Conservation (phyloP, 352 stramenopile genomes). For the Pythium insidiosum region DNA sequence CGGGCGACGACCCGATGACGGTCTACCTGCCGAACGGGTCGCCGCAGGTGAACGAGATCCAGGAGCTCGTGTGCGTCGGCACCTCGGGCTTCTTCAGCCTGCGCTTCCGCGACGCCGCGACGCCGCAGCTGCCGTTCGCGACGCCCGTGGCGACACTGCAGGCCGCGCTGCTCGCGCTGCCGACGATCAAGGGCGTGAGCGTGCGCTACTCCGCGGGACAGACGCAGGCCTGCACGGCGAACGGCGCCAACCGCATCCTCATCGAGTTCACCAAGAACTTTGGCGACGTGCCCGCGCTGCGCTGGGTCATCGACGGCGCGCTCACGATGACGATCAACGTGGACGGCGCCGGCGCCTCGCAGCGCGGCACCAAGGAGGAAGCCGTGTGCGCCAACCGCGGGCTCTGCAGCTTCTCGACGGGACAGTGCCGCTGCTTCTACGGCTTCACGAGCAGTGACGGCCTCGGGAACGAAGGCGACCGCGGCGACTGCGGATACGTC, state of each 20-base stretch:
- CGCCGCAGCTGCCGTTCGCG: slow-evolving; percentile 41
- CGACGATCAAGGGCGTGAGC: slow-evolving; percentile 36
- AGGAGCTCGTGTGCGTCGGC: slow-evolving; percentile 61
- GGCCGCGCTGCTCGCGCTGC: slow-evolving; percentile 24
- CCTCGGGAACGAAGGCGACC: slow-evolving; percentile 65
- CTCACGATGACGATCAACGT: slow-evolving; percentile 36
- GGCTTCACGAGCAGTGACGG: slow-evolving; percentile 77
- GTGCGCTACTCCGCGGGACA: slow-evolving; percentile 35
- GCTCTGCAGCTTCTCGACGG: slow-evolving; percentile 37
- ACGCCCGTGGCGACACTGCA: slow-evolving; percentile 18
- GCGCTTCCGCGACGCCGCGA: slow-evolving; percentile 60
- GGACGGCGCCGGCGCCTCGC: slow-evolving; percentile 34
- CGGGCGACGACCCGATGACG: slow-evolving; percentile 85
- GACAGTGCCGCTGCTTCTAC: slow-evolving; percentile 55
- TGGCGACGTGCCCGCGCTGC: slow-evolving; percentile 47
- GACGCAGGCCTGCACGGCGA: slow-evolving; percentile 26
- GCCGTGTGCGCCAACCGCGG: slow-evolving; percentile 51
- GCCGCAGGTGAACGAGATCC: slow-evolving; percentile 71
- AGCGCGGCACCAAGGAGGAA: slow-evolving; percentile 59
- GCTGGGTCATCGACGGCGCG: slow-evolving; percentile 57
- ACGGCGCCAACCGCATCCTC: slow-evolving; percentile 45
- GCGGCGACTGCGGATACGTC: slow-evolving; percentile 89
- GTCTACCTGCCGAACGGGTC: slow-evolving; percentile 17
- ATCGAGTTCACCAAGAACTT: slow-evolving; percentile 66
- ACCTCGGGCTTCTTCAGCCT: slow-evolving; percentile 57